A percentile compares a stretch with the other conserved stretches of the same genome.
phyloP scores from a whole-genome alignment of 345 rosid species.

The Aurinia saxatilis region DNA sequence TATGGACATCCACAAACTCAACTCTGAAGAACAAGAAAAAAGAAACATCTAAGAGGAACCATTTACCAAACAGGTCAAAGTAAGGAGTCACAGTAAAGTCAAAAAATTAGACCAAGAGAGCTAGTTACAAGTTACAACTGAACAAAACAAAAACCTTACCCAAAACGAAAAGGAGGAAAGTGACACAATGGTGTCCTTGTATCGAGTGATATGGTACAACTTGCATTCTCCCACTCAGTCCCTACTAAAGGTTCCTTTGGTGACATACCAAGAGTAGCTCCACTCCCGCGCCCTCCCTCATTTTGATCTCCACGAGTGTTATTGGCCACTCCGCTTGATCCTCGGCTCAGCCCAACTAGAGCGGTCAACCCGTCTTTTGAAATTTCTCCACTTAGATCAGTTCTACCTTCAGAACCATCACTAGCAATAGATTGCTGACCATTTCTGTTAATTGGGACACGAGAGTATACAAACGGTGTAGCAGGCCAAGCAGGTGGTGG shows the following conservation, averaged over 20 bases:
- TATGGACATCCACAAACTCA: constrained; percentile 84
- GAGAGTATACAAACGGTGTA: constrained; percentile 87
- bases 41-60: background rate
- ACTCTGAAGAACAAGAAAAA: constrained; percentile 38
- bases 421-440: constrained; percentile 72
- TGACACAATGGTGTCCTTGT: constrained; percentile 87
- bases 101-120: background rate
- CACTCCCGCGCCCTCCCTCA: constrained; percentile 49
- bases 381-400: constrained; percentile 62
- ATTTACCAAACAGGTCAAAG: constrained; percentile 7
- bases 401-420: constrained; percentile 79
- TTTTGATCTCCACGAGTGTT: constrained; percentile 49
- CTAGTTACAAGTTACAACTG: background rate
- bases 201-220: constrained; percentile 76
- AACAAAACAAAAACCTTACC: constrained; percentile 41
- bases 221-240: constrained; percentile 69
- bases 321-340: constrained; percentile 41
- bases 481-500: constrained; percentile 84
- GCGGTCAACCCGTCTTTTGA: constrained; percentile 92
- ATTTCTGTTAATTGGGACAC: constrained; percentile 80
- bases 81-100: background rate
- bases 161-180: constrained; percentile 98
- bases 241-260: constrained; percentile 54
- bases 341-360: constrained; percentile 78
- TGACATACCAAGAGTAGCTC: constrained; percentile 45